Evolutionary conservation across 2,329 filamentous ascomycete species (phyloP), one percentile per base, ranked within the genome.

Genomic region (Stromatinia cepivora): DNA sequence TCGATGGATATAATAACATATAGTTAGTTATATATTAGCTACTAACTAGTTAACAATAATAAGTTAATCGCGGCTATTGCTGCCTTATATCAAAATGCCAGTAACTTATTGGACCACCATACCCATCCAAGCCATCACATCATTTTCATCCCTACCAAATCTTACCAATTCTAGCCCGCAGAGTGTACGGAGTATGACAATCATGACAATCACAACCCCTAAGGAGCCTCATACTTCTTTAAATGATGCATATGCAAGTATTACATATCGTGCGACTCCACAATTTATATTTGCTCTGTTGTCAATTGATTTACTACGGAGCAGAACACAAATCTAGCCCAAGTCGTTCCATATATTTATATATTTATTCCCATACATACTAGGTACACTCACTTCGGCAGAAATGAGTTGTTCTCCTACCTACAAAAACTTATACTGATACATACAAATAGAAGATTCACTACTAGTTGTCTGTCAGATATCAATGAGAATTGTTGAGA

Each of bases 271-370:
- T 59, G 56, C 45, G 56, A 59, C 56, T 28, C 56, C 17, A 45
- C 56, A 45, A 59, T 42, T 59, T 45, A 45, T 7, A 48, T 36
- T 50, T 62, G 59, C 42, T 62, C 59, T 62, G 59, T 50, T 62
- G 59, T 48, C 59, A 62, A 34, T 61, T 34, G n/a, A 28, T 46
- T 46, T 45, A 59, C 46, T 28, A 45, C 36, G 15, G n/a, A 31
- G 28, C 15, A 42, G 15, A 42, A 42, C 5, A 13, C 8, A 50
- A 11, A 10, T 50, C 9, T 2, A 50, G 20, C n/a, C 2, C n/a
- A n/a, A n/a, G 8, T 42, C 5, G n/a, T n/a, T n/a, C n/a, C n/a
- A n/a, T n/a, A n/a, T n/a, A n/a, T n/a, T n/a, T n/a, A n/a, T n/a
- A n/a, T n/a, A n/a, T n/a, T n/a, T n/a, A n/a, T n/a, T 39, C 7